These are phyloP conservation scores for Hyphodiscus hymeniophilus DNA, from an alignment of 495 filamentous ascomycete species.

Conservation along the genomic window DNA sequence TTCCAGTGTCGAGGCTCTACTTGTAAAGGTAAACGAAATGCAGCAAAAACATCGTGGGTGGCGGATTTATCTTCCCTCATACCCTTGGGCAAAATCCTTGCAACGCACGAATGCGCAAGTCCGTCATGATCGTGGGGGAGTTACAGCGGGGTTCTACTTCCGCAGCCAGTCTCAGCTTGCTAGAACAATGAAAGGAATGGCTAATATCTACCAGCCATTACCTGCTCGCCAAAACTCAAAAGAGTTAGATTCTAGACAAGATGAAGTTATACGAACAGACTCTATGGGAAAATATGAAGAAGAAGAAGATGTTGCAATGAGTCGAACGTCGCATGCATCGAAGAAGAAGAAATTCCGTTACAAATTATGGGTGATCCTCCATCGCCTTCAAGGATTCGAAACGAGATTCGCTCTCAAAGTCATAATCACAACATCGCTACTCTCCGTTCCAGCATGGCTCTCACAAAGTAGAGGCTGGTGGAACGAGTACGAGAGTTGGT, in stretches of 20 bases:
- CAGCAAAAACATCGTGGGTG: slow-evolving; percentile 27
- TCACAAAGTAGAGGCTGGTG: slow-evolving; percentile 37
- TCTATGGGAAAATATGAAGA: slow-evolving; percentile 23
- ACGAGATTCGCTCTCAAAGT: slow-evolving; percentile 51
- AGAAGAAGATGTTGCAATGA: slow-evolving; percentile 18
- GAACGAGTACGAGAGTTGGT: slow-evolving; percentile 46
- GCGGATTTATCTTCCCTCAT: slow-evolving; percentile 39
- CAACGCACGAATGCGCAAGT: slow-evolving; percentile 48
- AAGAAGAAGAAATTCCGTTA: slow-evolving; percentile 31
- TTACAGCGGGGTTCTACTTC: slow-evolving; percentile 46
- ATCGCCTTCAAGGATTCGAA: slow-evolving; percentile 49
- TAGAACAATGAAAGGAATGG: slow-evolving; percentile 28
- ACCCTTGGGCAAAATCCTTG: slow-evolving; percentile 42
- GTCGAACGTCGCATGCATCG: slow-evolving; percentile 18
- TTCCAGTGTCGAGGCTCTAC: slow-evolving; percentile 34
- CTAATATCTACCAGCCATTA: slow-evolving; percentile 24
- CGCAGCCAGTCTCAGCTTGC: slow-evolving; percentile 39
- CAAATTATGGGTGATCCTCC: slow-evolving; percentile 37
- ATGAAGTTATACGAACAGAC: slow-evolving; percentile 9
- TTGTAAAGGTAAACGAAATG: slow-evolving; percentile 38
- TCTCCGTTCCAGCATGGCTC: slow-evolving; percentile 47
- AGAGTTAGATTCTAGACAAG: slow-evolving; percentile 19
- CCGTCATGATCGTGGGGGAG: slow-evolving; percentile 48
- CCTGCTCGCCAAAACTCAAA: slow-evolving; percentile 22
- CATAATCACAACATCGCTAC: slow-evolving; percentile 35